Evolutionary conservation across 495 filamentous ascomycete species (phyloP).

Genomic region (Neurospora sp.): DNA sequence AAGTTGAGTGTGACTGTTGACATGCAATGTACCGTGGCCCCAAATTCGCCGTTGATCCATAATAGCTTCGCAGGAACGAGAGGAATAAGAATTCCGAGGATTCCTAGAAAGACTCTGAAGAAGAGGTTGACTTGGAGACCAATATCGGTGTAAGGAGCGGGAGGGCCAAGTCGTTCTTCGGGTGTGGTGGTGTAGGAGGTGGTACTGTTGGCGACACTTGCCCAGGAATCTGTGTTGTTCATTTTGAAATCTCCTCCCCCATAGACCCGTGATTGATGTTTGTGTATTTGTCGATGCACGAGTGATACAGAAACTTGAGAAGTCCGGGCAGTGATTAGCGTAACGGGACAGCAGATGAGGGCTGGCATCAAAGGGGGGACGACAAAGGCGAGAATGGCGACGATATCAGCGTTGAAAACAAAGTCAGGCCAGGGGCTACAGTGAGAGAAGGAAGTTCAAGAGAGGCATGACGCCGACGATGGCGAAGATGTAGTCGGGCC

Average conservation of each 20-base stretch:
- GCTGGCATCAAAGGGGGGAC: background rate
- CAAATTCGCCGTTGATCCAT: conserved; percentile 49
- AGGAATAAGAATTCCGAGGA: conserved; percentile 46
- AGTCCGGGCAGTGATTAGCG: background rate
- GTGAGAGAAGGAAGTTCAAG: background rate
- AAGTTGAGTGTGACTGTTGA: conserved; percentile 58
- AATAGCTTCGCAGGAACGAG: conserved; percentile 48
- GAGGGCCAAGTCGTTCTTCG: conserved; percentile 14
- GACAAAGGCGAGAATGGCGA: background rate
- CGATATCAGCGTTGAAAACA: background rate
- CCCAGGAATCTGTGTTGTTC: background rate
- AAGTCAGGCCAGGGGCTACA: background rate
- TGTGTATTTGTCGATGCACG: background rate
- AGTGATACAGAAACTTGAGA: background rate
- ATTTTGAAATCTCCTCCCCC: background rate
- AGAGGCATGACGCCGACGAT: background rate
- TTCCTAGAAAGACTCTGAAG: conserved; percentile 41
- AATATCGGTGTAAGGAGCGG: conserved; percentile 17
- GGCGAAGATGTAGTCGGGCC: background rate
- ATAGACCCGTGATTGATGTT: background rate
- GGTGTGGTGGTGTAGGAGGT: conserved; percentile 15
- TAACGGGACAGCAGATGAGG: background rate
- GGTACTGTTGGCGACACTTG: background rate
- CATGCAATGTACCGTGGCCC: conserved; percentile 50
- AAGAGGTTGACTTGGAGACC: conserved; percentile 30